phyloP scores from a whole-genome alignment of 73 alveolate genomes.

The Effrenium voratum region DNA sequence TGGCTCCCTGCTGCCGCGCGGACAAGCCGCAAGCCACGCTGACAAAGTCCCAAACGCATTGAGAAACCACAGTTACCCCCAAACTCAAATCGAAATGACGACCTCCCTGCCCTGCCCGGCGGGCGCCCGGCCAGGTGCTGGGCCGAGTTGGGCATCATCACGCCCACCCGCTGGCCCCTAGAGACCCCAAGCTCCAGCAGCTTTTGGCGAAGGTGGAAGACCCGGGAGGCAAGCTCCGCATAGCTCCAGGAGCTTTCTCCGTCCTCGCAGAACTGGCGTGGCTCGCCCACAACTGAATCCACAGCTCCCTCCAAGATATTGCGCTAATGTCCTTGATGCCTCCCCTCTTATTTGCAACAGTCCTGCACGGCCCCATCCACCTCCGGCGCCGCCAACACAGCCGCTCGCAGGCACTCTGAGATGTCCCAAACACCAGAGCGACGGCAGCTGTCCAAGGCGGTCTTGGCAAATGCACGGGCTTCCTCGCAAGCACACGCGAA shows the following conservation, averaged over 20 bases:
- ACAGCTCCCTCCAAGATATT: too few relatives aligned
- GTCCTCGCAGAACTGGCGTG: too few relatives aligned
- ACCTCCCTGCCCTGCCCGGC: neutral
- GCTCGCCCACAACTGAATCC: too few relatives aligned
- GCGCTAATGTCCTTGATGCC: too few relatives aligned
- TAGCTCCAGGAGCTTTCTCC: conserved; percentile 66
- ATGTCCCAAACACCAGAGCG: neutral
- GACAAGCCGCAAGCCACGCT: too few relatives aligned
- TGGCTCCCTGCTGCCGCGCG: too few relatives aligned
- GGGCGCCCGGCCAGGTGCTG: conserved; percentile 44
- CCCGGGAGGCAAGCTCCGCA: neutral
- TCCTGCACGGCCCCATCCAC: conserved; percentile 2
- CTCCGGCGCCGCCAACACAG: neutral
- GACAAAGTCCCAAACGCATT: too few relatives aligned
- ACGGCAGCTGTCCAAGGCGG: neutral
- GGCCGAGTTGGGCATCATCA: conserved; percentile 63
- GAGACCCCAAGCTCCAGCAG: neutral
- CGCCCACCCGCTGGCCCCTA: conserved; percentile 38
- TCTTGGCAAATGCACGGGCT: conserved; percentile 21
- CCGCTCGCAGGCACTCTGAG: conserved; percentile 18
- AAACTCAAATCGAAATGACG: neutral
- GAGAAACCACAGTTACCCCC: too few relatives aligned
- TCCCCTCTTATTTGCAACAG: too few relatives aligned
- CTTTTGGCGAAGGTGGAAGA: neutral
- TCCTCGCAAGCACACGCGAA: too few relatives aligned